These are phyloP conservation scores for Podila epicladia DNA, from an alignment of 192 early-diverging fungal species.

Conservation along the genomic window DNA sequence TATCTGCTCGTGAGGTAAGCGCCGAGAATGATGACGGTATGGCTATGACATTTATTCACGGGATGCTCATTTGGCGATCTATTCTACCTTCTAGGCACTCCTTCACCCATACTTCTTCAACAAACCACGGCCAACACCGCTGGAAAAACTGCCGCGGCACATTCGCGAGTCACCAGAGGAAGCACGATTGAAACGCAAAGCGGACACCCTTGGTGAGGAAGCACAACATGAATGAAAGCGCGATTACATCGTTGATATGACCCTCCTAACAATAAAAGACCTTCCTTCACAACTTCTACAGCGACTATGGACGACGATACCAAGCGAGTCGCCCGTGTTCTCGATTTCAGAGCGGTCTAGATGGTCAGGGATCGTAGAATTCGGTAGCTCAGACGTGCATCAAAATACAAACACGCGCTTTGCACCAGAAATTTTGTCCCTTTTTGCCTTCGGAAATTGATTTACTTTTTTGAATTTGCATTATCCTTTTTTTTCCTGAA, in stretches of 20 bases:
- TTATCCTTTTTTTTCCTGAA: too few species aligned
- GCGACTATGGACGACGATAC: neutral
- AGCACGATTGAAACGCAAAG: conserved; percentile 39
- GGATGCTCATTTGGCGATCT: too few species aligned
- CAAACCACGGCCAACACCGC: conserved; percentile 73
- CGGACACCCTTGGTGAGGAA: conserved; percentile 34
- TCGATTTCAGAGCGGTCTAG: conserved; percentile 1
- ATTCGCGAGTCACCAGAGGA: conserved; percentile 44
- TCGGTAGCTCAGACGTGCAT: too few species aligned
- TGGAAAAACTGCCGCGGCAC: conserved; percentile 71
- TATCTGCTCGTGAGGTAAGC: conserved; percentile 80
- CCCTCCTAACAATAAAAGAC: neutral
- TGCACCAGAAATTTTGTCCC: neutral
- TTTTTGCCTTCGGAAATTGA: neutral
- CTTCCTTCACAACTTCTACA: neutral
- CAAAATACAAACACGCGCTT: too few species aligned
- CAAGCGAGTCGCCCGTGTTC: neutral
- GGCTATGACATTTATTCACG: too few species aligned
- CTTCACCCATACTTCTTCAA: conserved; percentile 82
- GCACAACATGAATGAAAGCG: neutral
- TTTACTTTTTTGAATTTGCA: neutral
- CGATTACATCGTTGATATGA: too few species aligned
- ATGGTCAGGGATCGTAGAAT: neutral
- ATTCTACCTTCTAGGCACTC: conserved; percentile 57
- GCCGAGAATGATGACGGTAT: neutral